Base-by-base conservation (phyloP, 2,329 filamentous ascomycete species). In the Exophiala aquamarina region DNA sequence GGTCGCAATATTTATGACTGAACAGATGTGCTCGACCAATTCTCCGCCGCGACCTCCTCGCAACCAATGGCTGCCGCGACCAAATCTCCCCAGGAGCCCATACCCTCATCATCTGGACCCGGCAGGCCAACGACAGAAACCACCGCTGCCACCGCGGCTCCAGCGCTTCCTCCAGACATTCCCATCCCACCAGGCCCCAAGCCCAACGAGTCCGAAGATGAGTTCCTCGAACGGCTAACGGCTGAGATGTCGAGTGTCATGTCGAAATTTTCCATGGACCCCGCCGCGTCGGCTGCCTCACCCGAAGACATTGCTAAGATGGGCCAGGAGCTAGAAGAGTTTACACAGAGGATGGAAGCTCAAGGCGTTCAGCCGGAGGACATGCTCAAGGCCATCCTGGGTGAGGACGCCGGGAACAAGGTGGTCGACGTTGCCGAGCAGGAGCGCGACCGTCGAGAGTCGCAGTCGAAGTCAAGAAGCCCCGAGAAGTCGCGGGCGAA, bases 21-120 rank as follows among this genome's bases (percentile, higher is more conserved):
- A 26, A 34, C 57, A 92, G 92, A 97, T 60, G 86, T 97, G 68
- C 83, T 98, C 19, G 89, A 96, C 64, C 87, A 96, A 56, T 98
- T 98, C 70, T 84, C 85, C 33, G 71, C 85, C 10, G 57, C 58
- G 20, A 49, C 49, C 28, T 29, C 56, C 17, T 32, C 55, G 28
- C 44, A 57, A 20, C 28, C 23, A 6, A 11, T 11, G 23, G 11
- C 23, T 26, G 23, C 11, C 23, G 79, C 57, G 63, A 69, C 59
- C 77, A 74, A 64, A 62, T 66, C 59, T 53, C 41, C 29, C 39
- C 45, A 36, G 26, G 58, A 49, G 38, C 56, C 57, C 34, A 59
- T 60, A 33, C 54, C 68, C 9, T 61, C 67, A 39, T 49, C 70
- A 23, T 62, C 71, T 4, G 71, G 70, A 17, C 61, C 66, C 18